Percentiles rank a stretch among this genome's conserved stretches.
Conservation (phyloP, 495 filamentous ascomycete genomes). For the Letharia columbiana region DNA sequence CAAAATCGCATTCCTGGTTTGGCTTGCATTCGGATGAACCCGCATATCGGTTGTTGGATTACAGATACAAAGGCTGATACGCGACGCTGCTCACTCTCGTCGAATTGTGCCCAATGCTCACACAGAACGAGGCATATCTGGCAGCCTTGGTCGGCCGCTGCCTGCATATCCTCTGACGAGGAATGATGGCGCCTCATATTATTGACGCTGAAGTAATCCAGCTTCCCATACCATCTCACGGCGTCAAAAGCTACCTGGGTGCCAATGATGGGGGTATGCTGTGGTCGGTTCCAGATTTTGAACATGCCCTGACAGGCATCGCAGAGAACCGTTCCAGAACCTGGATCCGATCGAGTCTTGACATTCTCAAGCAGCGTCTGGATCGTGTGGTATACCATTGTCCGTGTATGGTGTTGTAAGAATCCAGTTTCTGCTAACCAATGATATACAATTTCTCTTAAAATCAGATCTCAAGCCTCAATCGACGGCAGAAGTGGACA, state of each 20-base stretch:
- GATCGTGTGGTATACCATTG: not conserved
- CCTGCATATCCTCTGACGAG: not conserved
- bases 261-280: not conserved
- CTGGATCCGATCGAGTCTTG: not conserved
- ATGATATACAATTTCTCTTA: not conserved
- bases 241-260: not conserved
- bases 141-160: not conserved
- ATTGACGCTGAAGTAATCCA: not conserved
- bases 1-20: not conserved
- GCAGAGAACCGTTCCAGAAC: not conserved
- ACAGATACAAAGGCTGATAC: not conserved
- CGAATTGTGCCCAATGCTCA: not conserved
- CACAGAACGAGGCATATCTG: not conserved
- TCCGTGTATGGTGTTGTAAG: not conserved
- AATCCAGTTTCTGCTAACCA: not conserved
- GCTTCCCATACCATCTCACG: not conserved
- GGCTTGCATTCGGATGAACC: not conserved
- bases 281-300: not conserved
- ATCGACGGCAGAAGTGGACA: not conserved
- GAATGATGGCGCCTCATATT: not conserved
- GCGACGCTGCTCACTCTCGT: not conserved
- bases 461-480: not conserved
- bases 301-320: not conserved
- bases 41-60: not conserved
- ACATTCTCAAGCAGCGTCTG: not conserved